Base-by-base conservation (phyloP, 306 rosid species). In the Vicia sativa region DNA sequence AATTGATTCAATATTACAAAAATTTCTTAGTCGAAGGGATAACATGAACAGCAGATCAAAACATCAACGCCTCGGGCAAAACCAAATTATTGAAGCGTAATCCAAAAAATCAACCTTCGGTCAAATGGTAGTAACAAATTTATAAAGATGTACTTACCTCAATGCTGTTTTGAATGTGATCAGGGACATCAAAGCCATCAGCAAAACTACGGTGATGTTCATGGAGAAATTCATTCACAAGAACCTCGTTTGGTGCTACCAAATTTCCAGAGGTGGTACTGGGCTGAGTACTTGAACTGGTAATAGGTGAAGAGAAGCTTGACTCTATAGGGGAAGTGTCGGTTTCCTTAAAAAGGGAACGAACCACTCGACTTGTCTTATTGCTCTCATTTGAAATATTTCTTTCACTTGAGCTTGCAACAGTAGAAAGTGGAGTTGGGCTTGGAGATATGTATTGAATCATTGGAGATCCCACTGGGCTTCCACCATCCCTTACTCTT, bases 181-280 rank as follows among this genome's bases (percentile, higher is more conserved):
- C 81, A 44, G 80, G 60, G 55, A 71, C 78, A 67, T 37, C 82
- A 53, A 78, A 70, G 29, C 66, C 81, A 77, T 81, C 85, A 31
- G 79, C 25, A 54, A 83, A 68, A 41, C 81, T 78, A 23, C 54
- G 78, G 38, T 75, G 78, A 65, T 78, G 84, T 78, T 85, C 86
- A 29, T 90, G 99, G 63, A 93, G 85, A 71, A 80, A 80, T 76
- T 90, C 97, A 82, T 93, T 93, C 29, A 93, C 90, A 25, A 93
- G 67, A 71, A 83, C 23, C 67, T 88, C 99, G 80, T 93, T 93
- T 74, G 89, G 95, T 14, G 83, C 67, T 12, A 70, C 79, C 72
- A 75, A 56, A 68, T 80, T 84, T 67, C 43, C 83, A 53, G 77
- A 54, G 45, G 86, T 70, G 45, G 73, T 58, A 73, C 82, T 83